Percentiles rank a stretch among this genome's conserved stretches.
Evolutionary conservation across 108 stramenopile species (phyloP).

Genomic region (Fistulifera solaris): DNA sequence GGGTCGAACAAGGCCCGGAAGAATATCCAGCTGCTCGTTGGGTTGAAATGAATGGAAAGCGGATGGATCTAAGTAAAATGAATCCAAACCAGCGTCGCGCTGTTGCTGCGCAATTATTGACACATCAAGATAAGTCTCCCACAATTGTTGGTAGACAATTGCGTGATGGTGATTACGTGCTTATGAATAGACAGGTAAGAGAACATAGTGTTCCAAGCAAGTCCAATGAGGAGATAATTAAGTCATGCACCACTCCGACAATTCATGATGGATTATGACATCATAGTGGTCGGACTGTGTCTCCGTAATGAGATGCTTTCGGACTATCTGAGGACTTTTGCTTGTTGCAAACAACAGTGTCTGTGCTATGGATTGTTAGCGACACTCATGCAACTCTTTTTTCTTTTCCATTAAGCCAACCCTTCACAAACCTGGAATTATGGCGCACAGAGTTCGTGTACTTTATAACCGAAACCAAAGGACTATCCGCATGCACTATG

Average conservation of each 20-base stretch:
- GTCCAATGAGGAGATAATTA: conserved; percentile 60
- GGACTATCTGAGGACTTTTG: conserved; percentile 2
- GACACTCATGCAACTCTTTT: not conserved
- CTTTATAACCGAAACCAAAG: conserved; percentile 86
- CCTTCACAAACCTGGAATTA: conserved; percentile 99
- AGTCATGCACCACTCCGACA: conserved; percentile 92
- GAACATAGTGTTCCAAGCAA: not conserved
- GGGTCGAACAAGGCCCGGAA: conserved; percentile 84
- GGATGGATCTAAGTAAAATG: conserved; percentile 88
- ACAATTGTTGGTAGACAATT: conserved; percentile 95
- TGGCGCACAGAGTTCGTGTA: conserved; percentile 97
- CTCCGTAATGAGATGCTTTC: conserved; percentile 6
- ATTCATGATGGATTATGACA: conserved; percentile 81
- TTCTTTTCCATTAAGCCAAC: conserved; percentile 66
- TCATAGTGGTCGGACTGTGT: conserved; percentile 1
- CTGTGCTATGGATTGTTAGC: not conserved
- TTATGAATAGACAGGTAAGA: conserved; percentile 94
- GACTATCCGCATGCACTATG: conserved; percentile 95
- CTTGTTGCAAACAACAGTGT: not conserved
- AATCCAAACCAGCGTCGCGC: conserved; percentile 70
- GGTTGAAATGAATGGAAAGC: conserved; percentile 82
- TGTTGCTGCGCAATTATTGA: conserved; percentile 73
- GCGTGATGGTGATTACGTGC: conserved; percentile 90
- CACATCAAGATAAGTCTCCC: conserved; percentile 41
- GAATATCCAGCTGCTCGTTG: conserved; percentile 93